These are phyloP conservation scores for Candida gigantensis DNA, from an alignment of 1,139 yeast species.

Conservation along the genomic window DNA sequence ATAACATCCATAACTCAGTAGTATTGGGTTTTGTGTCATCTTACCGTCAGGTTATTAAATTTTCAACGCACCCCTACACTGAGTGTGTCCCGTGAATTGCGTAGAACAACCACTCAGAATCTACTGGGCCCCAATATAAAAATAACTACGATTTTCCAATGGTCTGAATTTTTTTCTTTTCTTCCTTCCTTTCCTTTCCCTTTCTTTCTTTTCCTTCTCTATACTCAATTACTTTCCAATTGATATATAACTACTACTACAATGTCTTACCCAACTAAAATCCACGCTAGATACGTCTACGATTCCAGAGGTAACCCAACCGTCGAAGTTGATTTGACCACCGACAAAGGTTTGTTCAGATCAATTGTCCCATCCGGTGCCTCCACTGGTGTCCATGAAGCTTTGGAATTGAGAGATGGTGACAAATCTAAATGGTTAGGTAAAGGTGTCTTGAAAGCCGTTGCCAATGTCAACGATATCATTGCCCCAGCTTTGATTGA, in stretches of 20 bases:
- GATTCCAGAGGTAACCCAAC: slow-evolving; percentile 99
- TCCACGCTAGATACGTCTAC: slow-evolving; percentile 90
- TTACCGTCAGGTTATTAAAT: slow-evolving; percentile 6
- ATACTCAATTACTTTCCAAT: slow-evolving; percentile 11
- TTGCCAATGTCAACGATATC: slow-evolving; percentile 82
- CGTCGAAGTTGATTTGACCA: slow-evolving; percentile 89
- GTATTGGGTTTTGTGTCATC: not conserved
- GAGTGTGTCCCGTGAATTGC: too few relatives aligned
- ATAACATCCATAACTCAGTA: not conserved
- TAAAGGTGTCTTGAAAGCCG: slow-evolving; percentile 93
- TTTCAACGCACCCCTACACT: slow-evolving; percentile 6
- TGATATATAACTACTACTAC: slow-evolving; percentile 9
- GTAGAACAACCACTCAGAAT: too few relatives aligned
- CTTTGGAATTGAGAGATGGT: slow-evolving; percentile 92
- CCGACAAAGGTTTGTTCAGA: slow-evolving; percentile 85
- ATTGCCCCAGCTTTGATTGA: slow-evolving; percentile 86
- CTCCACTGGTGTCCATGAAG: slow-evolving; percentile 94
- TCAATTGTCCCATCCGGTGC: slow-evolving; percentile 97
- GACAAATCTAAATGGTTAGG: slow-evolving; percentile 94
- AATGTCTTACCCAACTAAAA: slow-evolving; percentile 50
- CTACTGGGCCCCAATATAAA: slow-evolving; percentile 1
- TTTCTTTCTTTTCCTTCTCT: slow-evolving; percentile 11
- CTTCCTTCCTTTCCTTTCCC: slow-evolving; percentile 11
- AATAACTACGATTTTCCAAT: slow-evolving; percentile 2
- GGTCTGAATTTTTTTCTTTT: not conserved